phyloP scores from a whole-genome alignment of 2,329 filamentous ascomycete species.

The Corniculantispora saksenae region DNA sequence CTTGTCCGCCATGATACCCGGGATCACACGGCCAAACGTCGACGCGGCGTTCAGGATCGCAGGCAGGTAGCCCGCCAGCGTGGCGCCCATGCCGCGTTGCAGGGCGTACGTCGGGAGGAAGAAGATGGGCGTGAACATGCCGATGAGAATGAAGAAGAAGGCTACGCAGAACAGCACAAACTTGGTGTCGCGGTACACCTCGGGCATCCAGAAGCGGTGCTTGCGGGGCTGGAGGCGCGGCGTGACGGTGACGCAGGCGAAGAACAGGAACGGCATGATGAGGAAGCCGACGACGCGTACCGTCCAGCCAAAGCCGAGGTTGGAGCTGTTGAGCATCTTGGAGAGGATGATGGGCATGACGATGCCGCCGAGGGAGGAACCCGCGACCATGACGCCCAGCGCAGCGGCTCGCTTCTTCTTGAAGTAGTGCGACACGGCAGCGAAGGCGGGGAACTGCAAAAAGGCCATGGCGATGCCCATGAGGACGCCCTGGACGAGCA shows the following conservation, averaged over 20 bases:
- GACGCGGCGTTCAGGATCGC: conserved; percentile 79
- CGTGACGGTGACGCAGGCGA: conserved; percentile 50
- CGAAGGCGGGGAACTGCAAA: conserved; percentile 58
- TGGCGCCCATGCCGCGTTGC: conserved; percentile 28
- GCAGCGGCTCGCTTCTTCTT: conserved; percentile 70
- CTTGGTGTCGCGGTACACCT: conserved; percentile 23
- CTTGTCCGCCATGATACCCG: conserved; percentile 73
- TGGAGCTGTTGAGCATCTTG: conserved; percentile 43
- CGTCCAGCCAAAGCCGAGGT: conserved; percentile 51
- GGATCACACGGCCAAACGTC: conserved; percentile 73
- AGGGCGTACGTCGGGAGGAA: conserved; percentile 75
- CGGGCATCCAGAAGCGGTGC: conserved; percentile 26
- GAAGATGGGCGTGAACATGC: conserved; percentile 71
- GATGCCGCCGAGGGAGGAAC: conserved; percentile 69
- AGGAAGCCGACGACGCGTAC: conserved; percentile 53
- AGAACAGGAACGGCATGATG: conserved; percentile 45
- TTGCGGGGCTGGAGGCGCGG: conserved; percentile 53
- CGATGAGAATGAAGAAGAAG: conserved; percentile 61
- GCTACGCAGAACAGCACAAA: conserved; percentile 55
- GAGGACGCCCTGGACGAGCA: conserved; percentile 56
- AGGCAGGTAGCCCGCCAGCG: conserved; percentile 67
- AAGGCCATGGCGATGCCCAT: conserved; percentile 60
- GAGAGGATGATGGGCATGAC: conserved; percentile 56
- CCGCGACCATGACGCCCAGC: conserved; percentile 78
- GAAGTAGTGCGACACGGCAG: conserved; percentile 79